phyloP scores from a whole-genome alignment of 108 stramenopile species.

The Discostella stelligeroides region DNA sequence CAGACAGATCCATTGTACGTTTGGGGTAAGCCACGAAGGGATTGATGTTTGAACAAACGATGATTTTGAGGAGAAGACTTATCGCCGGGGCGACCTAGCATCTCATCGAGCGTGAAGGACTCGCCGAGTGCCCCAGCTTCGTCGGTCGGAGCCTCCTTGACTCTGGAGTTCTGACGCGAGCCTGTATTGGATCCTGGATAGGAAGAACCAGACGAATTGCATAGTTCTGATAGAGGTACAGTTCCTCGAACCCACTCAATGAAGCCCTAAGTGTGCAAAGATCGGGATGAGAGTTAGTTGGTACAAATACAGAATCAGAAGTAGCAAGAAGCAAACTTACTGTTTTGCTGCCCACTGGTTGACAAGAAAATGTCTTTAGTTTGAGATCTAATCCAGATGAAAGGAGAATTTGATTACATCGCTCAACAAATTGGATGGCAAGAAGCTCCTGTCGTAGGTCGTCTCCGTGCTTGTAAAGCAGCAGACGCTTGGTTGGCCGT shows the following conservation, averaged over 20 bases:
- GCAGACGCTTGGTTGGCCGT: conserved; percentile 56
- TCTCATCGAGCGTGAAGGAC: conserved; percentile 11
- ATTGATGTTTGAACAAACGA: conserved; percentile 71
- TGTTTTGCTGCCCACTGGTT: conserved; percentile 68
- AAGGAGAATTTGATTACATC: conserved; percentile 71
- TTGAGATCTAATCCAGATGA: conserved; percentile 85
- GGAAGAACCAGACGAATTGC: conserved; percentile 52
- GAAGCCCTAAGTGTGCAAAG: conserved; percentile 55
- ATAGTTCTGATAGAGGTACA: conserved; percentile 82
- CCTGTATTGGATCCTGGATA: conserved; percentile 51
- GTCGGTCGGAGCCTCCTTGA: conserved; percentile 21
- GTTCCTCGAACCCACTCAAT: conserved; percentile 88
- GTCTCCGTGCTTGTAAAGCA: conserved; percentile 89
- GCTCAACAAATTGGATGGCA: conserved; percentile 80
- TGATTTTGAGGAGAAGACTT: conserved; percentile 12
- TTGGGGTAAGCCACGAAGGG: conserved; percentile 56
- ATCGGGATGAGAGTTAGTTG: background rate
- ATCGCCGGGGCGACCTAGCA: conserved; percentile 5
- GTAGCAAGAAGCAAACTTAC: background rate
- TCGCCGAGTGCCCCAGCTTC: conserved; percentile 10
- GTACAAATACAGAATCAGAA: background rate
- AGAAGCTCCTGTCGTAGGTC: conserved; percentile 87
- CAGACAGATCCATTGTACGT: conserved; percentile 30
- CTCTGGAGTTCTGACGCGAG: conserved; percentile 20
- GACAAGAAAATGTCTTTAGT: conserved; percentile 75